Conservation (phyloP, 2,329 filamentous ascomycete species). For the Escovopsis sp. region DNA sequence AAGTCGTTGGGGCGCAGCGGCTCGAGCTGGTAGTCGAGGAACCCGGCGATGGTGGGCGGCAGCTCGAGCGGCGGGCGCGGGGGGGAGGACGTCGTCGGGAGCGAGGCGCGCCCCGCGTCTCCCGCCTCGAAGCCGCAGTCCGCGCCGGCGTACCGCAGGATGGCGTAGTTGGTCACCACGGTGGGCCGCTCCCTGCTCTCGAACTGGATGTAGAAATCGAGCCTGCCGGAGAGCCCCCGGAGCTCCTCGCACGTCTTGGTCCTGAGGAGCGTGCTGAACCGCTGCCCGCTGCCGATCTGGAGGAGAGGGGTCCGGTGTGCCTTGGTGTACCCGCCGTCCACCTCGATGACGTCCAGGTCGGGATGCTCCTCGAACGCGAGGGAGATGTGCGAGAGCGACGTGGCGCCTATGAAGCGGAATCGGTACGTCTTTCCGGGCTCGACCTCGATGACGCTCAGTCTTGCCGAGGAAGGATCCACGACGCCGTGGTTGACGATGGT, state of each 20-base stretch:
- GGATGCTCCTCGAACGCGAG: slow-evolving; percentile 43
- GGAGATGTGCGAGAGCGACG: slow-evolving; percentile 37
- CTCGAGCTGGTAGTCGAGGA: slow-evolving; percentile 32
- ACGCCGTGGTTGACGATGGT: slow-evolving; percentile 17
- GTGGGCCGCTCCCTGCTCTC: slow-evolving; percentile 35
- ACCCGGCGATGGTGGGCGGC: slow-evolving; percentile 20
- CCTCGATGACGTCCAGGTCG: slow-evolving; percentile 43
- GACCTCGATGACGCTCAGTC: slow-evolving; percentile 39
- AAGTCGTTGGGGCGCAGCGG: slow-evolving; percentile 14
- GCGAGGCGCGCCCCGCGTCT: not conserved
- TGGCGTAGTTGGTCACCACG: slow-evolving; percentile 30
- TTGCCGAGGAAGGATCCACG: slow-evolving; percentile 6
- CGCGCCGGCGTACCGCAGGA: slow-evolving; percentile 27
- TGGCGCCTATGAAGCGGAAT: slow-evolving; percentile 43
- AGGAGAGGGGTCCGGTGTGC: slow-evolving; percentile 31
- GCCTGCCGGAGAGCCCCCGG: slow-evolving; percentile 8
- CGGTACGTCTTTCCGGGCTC: slow-evolving; percentile 46
- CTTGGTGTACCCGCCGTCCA: slow-evolving; percentile 41
- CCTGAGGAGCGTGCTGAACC: slow-evolving; percentile 42
- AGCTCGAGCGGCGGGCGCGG: slow-evolving; percentile 13
- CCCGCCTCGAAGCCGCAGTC: not conserved
- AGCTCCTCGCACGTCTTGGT: slow-evolving; percentile 26
- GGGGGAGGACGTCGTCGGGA: slow-evolving; percentile 3
- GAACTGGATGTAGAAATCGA: slow-evolving; percentile 31
- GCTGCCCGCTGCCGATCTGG: slow-evolving; percentile 43